Evolutionary conservation across 106 monocot species (phyloP).

Genomic region (Apostasia shenzhenica): DNA sequence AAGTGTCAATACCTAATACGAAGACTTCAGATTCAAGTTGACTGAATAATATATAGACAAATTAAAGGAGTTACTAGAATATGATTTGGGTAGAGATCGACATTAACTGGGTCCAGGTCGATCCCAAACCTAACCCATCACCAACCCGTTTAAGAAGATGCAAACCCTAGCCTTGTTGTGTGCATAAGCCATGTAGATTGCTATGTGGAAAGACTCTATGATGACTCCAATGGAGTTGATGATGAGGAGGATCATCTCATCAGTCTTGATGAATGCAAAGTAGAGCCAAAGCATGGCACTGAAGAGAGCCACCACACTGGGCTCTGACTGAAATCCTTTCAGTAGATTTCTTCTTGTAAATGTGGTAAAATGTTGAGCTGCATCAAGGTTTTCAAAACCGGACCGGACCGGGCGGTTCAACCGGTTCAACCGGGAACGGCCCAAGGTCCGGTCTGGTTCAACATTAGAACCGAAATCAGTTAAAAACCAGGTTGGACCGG

Average conservation of each 20-base stretch:
- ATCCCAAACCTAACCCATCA: no score
- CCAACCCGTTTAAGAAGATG: background rate
- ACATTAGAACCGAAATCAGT: no score
- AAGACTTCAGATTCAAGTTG: background rate
- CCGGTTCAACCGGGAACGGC: no score
- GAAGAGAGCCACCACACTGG: conserved; percentile 60
- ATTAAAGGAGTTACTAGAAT: no score
- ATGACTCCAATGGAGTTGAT: conserved; percentile 64
- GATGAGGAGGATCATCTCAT: conserved; percentile 55
- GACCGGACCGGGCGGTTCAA: no score
- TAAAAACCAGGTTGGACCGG: no score
- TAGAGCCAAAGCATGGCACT: conserved; percentile 73
- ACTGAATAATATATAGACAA: no score
- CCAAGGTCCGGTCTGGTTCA: no score
- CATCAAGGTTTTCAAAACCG: no score
- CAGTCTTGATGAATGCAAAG: conserved; percentile 51
- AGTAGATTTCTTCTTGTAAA: conserved; percentile 50
- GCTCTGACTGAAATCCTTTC: conserved; percentile 66
- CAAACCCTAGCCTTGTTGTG: conserved; percentile 37
- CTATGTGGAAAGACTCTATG: conserved; percentile 62
- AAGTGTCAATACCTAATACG: background rate
- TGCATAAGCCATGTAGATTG: conserved; percentile 54
- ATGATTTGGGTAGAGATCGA: no score
- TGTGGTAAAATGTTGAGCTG: conserved; percentile 66
- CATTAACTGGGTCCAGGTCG: no score